Percentiles rank a stretch among this genome's conserved stretches.
Evolutionary conservation across 352 stramenopile species (phyloP).

Genomic region (Albugo candida): DNA sequence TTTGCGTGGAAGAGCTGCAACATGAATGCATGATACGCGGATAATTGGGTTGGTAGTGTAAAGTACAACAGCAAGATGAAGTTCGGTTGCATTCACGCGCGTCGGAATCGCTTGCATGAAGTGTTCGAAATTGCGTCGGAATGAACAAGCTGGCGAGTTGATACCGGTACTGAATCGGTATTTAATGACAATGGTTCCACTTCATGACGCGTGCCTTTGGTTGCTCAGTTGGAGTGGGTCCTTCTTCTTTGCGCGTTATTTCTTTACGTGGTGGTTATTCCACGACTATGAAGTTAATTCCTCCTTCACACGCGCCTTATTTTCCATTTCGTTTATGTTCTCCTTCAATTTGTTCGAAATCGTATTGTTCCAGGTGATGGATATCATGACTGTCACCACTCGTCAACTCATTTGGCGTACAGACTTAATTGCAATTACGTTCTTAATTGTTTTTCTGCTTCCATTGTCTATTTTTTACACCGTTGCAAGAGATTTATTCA

Average conservation of each 20-base stretch:
- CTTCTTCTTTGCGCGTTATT: constrained; percentile 52
- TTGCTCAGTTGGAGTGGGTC: constrained; percentile 24
- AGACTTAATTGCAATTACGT: constrained; percentile 58
- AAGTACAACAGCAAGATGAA: constrained; percentile 19
- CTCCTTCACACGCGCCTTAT: constrained; percentile 27
- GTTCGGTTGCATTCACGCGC: too few species aligned
- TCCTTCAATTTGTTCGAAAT: constrained; percentile 66
- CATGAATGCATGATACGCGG: constrained; percentile 30
- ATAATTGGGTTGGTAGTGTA: constrained; percentile 36
- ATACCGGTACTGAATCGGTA: too few species aligned
- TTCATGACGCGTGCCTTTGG: constrained; percentile 13
- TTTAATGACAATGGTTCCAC: constrained; percentile 9
- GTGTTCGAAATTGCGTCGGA: too few species aligned
- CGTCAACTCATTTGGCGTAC: constrained; percentile 60
- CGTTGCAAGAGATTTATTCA: constrained; percentile 33
- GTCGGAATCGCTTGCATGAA: too few species aligned
- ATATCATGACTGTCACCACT: constrained; percentile 31
- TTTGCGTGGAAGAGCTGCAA: constrained; percentile 38
- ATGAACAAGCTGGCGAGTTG: too few species aligned
- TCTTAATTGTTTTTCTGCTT: constrained; percentile 53
- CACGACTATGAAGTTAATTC: constrained; percentile 62
- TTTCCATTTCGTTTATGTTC: constrained; percentile 52
- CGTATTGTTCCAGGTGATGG: constrained; percentile 63
- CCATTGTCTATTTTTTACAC: constrained; percentile 60
- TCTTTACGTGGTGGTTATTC: constrained; percentile 75